Percentiles rank a stretch among this genome's conserved stretches.
These are phyloP conservation scores for Metschnikowia bowlesiae DNA, from an alignment of 805 yeast genomes.

Conservation along the genomic window DNA sequence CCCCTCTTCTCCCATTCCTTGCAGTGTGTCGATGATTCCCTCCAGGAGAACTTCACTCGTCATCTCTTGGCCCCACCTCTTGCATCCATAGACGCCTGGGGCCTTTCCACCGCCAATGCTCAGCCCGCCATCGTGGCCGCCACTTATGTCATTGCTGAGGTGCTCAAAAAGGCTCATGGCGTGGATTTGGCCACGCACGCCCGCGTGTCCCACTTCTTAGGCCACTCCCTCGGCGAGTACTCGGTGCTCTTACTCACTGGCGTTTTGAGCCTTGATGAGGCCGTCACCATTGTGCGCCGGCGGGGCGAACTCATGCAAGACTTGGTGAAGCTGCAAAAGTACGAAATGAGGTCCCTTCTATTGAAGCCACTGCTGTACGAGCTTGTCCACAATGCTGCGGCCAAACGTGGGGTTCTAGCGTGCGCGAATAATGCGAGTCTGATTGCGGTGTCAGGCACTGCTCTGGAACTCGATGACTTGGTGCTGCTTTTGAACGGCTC, in stretches of 20 bases:
- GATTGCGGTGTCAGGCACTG: slow-evolving; percentile 43
- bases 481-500: slow-evolving; percentile 15
- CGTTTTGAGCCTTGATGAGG: slow-evolving; percentile 11
- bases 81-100: slow-evolving; percentile 12
- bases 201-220: slow-evolving; percentile 9
- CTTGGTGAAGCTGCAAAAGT: background rate
- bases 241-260: slow-evolving; percentile 16
- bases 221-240: slow-evolving; percentile 19
- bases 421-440: slow-evolving; percentile 43
- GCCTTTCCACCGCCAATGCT: slow-evolving; percentile 31
- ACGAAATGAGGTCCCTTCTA: slow-evolving; percentile 35
- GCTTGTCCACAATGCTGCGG: slow-evolving; percentile 17
- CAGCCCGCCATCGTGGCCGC: slow-evolving; percentile 52
- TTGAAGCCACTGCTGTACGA: slow-evolving; percentile 23
- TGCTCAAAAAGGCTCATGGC: slow-evolving; percentile 8
- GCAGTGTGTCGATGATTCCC: slow-evolving; percentile 13
- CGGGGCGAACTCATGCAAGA: slow-evolving; percentile 15
- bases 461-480: slow-evolving; percentile 19
- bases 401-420: slow-evolving; percentile 34
- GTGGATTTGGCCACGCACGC: slow-evolving; percentile 16
- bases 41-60: slow-evolving; percentile 9
- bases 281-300: slow-evolving; percentile 15
- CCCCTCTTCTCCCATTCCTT: slow-evolving; percentile 8
- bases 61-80: slow-evolving; percentile 11
- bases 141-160: slow-evolving; percentile 17